Percentiles rank a stretch among this genome's conserved stretches.
Evolutionary conservation across 2,329 filamentous ascomycete genomes (phyloP).

Genomic region (Aspergillus versicolor): DNA sequence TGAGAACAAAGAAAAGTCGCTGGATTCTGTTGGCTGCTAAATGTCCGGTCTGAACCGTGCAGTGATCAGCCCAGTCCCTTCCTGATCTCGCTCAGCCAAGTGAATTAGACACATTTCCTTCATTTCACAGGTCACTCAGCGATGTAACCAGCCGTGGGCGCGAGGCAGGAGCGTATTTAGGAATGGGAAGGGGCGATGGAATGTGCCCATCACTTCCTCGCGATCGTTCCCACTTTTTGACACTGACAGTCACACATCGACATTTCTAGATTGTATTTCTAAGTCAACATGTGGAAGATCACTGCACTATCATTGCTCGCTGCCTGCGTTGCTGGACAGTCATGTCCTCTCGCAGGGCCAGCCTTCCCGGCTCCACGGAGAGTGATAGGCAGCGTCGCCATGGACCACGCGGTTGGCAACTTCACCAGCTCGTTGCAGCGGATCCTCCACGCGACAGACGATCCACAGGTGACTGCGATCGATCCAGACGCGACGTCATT

Average conservation of each 20-base stretch:
- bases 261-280: not conserved
- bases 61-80: not conserved
- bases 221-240: not conserved
- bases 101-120: not conserved
- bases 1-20: not conserved
- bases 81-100: not conserved
- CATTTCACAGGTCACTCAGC: not conserved
- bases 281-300: not conserved
- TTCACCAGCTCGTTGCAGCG: not conserved
- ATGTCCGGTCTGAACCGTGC: not conserved
- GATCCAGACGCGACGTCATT: slow-evolving; percentile 27
- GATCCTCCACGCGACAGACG: not conserved
- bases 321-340: not conserved
- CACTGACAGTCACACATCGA: not conserved
- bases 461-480: not conserved
- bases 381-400: not conserved
- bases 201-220: not conserved
- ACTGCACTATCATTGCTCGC: not conserved
- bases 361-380: not conserved
- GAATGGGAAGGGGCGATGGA: not conserved
- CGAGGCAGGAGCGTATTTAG: not conserved
- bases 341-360: slow-evolving; percentile 5
- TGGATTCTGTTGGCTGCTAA: not conserved
- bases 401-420: not conserved
- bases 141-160: not conserved